Evolutionary conservation across 768 basidiomycete species (phyloP).

Genomic region (Tricholoma terreum): DNA sequence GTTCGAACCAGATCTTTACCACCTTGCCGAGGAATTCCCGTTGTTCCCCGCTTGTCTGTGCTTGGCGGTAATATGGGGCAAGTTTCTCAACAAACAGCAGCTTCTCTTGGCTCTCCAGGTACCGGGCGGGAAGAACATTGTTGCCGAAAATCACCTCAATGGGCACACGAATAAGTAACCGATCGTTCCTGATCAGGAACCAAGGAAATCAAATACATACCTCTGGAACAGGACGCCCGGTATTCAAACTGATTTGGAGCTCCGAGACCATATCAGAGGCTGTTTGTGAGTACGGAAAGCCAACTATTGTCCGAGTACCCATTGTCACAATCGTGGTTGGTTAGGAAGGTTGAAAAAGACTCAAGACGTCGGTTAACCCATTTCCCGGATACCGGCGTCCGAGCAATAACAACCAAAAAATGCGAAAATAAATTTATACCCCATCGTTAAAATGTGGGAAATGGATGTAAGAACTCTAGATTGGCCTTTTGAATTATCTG

Average conservation of each 20-base stretch:
- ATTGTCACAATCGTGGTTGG: neutral
- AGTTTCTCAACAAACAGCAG: neutral
- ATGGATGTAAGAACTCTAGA: neutral
- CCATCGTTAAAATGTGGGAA: neutral
- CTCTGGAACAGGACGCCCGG: neutral
- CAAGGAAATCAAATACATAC: neutral
- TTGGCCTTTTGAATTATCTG: neutral
- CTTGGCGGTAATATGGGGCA: neutral
- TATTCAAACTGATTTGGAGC: neutral
- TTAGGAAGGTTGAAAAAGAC: neutral
- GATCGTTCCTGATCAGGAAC: neutral
- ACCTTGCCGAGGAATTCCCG: neutral
- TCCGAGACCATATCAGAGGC: neutral
- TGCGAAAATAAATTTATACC: neutral
- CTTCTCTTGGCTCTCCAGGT: neutral
- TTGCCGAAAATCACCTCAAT: neutral
- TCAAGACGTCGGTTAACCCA: neutral
- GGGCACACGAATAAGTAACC: neutral
- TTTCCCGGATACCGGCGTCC: neutral
- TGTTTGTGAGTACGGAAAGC: neutral
- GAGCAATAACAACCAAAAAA: neutral
- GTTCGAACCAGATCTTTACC: neutral
- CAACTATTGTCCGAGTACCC: neutral
- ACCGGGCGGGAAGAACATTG: neutral
- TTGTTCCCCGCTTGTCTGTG: neutral